Evolutionary conservation across 371 early-diverging fungal genomes (phyloP).

Genomic region (Scutellospora calospora): DNA sequence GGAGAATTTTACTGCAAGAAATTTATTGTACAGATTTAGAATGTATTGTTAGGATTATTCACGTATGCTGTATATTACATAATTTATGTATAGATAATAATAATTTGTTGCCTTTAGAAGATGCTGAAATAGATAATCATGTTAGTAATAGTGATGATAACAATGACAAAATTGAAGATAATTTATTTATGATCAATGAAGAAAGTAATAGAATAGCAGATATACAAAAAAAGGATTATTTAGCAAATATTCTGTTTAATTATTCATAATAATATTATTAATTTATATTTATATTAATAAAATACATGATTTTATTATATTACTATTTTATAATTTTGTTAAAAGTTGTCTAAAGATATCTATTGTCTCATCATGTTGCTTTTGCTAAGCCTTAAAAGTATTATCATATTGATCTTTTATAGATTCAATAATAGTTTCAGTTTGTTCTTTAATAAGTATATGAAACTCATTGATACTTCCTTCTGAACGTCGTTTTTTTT

Average conservation of each 20-base stretch:
- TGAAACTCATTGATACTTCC: not conserved
- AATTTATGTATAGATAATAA: not conserved
- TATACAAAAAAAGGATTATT: not conserved
- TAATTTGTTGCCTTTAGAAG: not conserved
- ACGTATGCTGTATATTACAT: not conserved
- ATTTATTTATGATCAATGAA: not conserved
- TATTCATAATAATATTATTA: not conserved
- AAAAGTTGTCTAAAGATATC: not conserved
- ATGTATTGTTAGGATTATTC: not conserved
- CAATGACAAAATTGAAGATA: too few species aligned
- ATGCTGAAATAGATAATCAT: not conserved
- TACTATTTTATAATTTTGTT: not conserved
- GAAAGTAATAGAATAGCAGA: not conserved
- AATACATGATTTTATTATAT: too few species aligned
- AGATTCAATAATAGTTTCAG: not conserved
- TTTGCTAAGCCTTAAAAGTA: not conserved
- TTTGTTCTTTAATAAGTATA: not conserved
- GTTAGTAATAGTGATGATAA: not conserved
- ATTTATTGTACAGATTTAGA: not conserved
- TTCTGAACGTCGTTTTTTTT: not conserved
- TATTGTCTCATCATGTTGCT: not conserved
- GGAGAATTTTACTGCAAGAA: not conserved
- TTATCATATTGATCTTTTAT: not conserved
- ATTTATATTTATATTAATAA: not conserved
- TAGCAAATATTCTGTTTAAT: conserved; percentile 7